Base-by-base conservation (phyloP, 768 basidiomycete species). In the Leccinum uliginosum region DNA sequence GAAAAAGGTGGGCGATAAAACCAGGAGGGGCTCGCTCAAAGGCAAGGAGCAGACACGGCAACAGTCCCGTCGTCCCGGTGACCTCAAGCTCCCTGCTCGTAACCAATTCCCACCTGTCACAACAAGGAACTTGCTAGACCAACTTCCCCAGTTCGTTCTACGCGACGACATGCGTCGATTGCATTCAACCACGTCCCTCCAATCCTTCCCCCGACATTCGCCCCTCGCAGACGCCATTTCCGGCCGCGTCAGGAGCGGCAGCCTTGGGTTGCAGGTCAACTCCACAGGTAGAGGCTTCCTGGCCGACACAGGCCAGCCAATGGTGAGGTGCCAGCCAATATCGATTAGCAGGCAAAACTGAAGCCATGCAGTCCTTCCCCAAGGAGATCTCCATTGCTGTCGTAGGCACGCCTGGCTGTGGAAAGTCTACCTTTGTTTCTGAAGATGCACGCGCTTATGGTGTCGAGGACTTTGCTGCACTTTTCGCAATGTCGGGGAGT, bases 371-470 rank as follows among this genome's bases (percentile, higher is more conserved):
- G 73, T 55, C 57, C 17, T 65, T 70, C 12, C 59, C 64, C 10
- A 73, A 65, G 58, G 69, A 74, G 50, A 62, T 89, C 50, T 83
- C 85, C 9, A 75, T 98, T 29, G 86, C 86, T 30, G 85, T 98
- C 32, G 79, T 95, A 38, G 96, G 96, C 14, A 80, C 83, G 12
- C 71, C 79, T 38, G 81, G 85, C 32, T 93, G 89, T 58, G 96
- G 95, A 58, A 98, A 98, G 73, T 87, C 91, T 2, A 83, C 84
- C 3, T 80, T 92, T 50, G 89, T 97, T 59, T 76, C 78, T 34
- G 87, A 86, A 67, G 93, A 92, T 11, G 76, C 93, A 54, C 84
- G 82, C 60, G 76, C 79, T 3, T 86, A 83, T 62, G 75, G 77
- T 15, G 74, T 89, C 15, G 73, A 75, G 32, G 78, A 81, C 53